Percentiles rank a stretch among this genome's conserved stretches.
These are phyloP conservation scores for Paramecium tetraurelia DNA, from an alignment of 73 alveolate genomes.

Conservation along the genomic window DNA sequence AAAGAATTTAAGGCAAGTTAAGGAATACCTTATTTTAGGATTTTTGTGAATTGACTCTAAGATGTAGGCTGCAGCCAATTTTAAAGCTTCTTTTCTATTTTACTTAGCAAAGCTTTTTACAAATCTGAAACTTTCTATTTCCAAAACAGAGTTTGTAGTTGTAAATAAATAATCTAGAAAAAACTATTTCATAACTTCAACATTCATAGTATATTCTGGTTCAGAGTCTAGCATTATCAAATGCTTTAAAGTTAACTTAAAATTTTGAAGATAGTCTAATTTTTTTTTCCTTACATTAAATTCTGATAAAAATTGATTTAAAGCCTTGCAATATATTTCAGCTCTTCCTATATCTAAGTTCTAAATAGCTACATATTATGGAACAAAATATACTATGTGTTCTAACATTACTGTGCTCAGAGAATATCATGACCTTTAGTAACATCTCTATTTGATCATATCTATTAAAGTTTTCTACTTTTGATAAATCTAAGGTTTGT, in stretches of 20 bases:
- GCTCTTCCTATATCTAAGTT: constrained; percentile 28
- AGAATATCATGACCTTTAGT: not conserved
- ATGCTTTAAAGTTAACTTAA: not conserved
- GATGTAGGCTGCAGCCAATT: not conserved
- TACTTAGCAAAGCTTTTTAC: not conserved
- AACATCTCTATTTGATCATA: not conserved
- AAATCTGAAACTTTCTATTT: not conserved
- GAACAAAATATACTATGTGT: not conserved
- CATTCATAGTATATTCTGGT: not conserved
- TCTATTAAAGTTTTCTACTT: constrained; percentile 25
- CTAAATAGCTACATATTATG: not conserved
- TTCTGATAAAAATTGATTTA: not conserved
- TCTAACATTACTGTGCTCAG: not conserved
- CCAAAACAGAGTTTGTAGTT: not conserved
- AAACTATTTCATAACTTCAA: not conserved
- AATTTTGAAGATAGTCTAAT: not conserved
- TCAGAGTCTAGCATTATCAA: not conserved
- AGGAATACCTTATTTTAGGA: not conserved
- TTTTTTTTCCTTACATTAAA: not conserved
- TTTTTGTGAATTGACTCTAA: not conserved
- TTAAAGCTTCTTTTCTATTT: not conserved
- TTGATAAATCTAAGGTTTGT: not conserved
- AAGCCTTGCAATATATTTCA: not conserved
- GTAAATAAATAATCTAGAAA: not conserved
- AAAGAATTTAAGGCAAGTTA: not conserved